Percentiles rank a stretch among this genome's conserved stretches.
Conservation (phyloP, 768 basidiomycete genomes). For the Cyathus striatus region DNA sequence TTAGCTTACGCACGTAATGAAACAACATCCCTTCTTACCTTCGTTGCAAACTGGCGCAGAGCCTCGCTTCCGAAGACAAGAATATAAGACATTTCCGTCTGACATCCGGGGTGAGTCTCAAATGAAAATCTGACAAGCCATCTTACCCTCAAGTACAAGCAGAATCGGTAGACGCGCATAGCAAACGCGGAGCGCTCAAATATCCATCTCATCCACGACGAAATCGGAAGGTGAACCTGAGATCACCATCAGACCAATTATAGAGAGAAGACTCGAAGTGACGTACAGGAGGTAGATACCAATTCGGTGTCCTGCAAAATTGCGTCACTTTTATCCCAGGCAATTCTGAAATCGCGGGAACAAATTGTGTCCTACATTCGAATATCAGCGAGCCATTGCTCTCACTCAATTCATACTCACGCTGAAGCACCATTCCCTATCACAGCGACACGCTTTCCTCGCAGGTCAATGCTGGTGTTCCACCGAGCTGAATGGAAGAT, state of each 20-base stretch:
- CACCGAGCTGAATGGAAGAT: constrained; percentile 14
- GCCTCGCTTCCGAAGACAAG: too few relatives aligned
- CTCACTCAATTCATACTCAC: constrained; percentile 2
- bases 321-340: constrained; percentile 8
- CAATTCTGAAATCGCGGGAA: neutral
- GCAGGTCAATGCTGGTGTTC: constrained; percentile 12
- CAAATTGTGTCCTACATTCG: neutral
- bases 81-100: too few relatives aligned
- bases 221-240: neutral
- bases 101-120: too few relatives aligned
- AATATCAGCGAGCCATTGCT: neutral
- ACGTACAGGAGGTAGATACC: constrained; percentile 8
- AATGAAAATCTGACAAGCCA: too few relatives aligned
- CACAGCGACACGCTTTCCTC: constrained; percentile 6
- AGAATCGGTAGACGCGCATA: neutral
- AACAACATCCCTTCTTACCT: too few relatives aligned
- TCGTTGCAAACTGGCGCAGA: too few relatives aligned
- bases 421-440: constrained; percentile 17
- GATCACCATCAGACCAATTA: neutral
- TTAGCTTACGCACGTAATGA: too few relatives aligned
- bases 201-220: neutral
- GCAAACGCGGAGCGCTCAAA: neutral
- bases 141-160: neutral
- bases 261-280: neutral
- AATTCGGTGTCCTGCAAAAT: constrained; percentile 10